A percentile compares a stretch with the other conserved stretches of the same genome.
phyloP scores from a whole-genome alignment of 2,329 filamentous ascomycete species.

The Alternaria dauci region DNA sequence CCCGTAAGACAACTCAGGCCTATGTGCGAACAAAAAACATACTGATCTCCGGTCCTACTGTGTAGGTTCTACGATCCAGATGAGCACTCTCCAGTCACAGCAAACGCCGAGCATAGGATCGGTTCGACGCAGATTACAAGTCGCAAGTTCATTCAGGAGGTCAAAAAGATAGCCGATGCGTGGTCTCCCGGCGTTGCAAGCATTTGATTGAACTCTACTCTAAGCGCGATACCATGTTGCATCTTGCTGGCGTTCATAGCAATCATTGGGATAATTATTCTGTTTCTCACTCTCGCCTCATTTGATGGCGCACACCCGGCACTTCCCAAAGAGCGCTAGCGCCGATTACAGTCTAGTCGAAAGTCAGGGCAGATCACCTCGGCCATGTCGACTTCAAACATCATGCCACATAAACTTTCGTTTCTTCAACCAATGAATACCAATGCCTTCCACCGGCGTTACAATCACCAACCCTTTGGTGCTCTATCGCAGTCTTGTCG shows the following conservation, averaged over 20 bases:
- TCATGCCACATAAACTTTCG: constrained; percentile 15
- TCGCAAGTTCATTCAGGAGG: constrained; percentile 79
- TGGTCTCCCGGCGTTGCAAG: constrained; percentile 79
- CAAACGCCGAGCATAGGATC: constrained; percentile 55
- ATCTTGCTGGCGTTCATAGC: constrained; percentile 38
- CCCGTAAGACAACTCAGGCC: constrained; percentile 47
- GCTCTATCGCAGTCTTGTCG: constrained; percentile 75
- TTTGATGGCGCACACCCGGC: constrained; percentile 4
- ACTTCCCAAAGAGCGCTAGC: constrained; percentile 30
- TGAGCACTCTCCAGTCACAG: constrained; percentile 72
- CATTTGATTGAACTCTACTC: constrained; percentile 56
- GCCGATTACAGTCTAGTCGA: constrained; percentile 35
- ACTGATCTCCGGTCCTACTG: constrained; percentile 76
- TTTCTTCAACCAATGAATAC: constrained; percentile 38
- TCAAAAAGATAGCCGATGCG: constrained; percentile 82
- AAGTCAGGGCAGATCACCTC: constrained; percentile 32
- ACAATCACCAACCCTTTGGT: constrained; percentile 73
- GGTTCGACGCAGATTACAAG: constrained; percentile 77
- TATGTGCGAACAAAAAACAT: background rate
- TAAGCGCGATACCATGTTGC: constrained; percentile 30
- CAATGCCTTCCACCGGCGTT: constrained; percentile 50
- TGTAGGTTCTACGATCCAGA: constrained; percentile 82
- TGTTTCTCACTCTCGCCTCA: background rate
- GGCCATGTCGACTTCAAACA: constrained; percentile 22
- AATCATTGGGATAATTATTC: background rate